These are phyloP conservation scores for Metschnikowia matae DNA, from an alignment of 805 yeast species.

Conservation along the genomic window DNA sequence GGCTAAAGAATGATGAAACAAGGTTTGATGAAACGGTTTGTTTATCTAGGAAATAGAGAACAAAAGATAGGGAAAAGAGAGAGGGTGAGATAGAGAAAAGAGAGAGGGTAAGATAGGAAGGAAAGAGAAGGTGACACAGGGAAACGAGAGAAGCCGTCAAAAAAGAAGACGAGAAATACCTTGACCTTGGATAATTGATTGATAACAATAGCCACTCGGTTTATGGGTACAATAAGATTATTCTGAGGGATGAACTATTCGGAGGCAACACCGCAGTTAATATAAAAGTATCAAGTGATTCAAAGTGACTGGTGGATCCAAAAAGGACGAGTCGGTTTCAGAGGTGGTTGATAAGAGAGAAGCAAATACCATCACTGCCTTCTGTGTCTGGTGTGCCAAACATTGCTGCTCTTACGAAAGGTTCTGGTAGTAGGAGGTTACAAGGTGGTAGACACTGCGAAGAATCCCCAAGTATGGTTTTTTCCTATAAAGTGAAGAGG, in stretches of 20 bases:
- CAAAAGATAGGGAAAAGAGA: too few species aligned
- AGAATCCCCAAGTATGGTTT: slow-evolving; percentile 43
- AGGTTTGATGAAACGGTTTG: too few species aligned
- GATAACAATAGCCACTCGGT: slow-evolving; percentile 69
- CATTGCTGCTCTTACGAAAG: too few species aligned
- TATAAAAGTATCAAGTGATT: slow-evolving; percentile 59
- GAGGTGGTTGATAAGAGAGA: slow-evolving; percentile 11
- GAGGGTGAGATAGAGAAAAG: too few species aligned
- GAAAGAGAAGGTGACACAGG: too few species aligned
- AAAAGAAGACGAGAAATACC: slow-evolving; percentile 15
- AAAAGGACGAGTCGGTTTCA: slow-evolving; percentile 28
- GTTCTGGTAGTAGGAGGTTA: slow-evolving; percentile 25
- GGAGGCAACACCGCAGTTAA: slow-evolving; percentile 70
- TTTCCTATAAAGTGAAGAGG: slow-evolving; percentile 18
- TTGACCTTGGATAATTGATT: slow-evolving; percentile 45
- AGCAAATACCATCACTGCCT: slow-evolving; percentile 44
- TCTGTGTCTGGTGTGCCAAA: slow-evolving; percentile 80
- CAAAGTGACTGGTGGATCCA: slow-evolving; percentile 58
- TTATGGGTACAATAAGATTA: slow-evolving; percentile 54
- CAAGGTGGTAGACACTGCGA: slow-evolving; percentile 61
- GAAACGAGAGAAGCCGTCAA: slow-evolving; percentile 41
- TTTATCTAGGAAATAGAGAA: too few species aligned
- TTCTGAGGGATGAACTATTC: slow-evolving; percentile 36
- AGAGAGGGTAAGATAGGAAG: slow-evolving; percentile 31
- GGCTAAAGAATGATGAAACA: too few species aligned